These are phyloP conservation scores for Colletotrichum kahawae DNA, from an alignment of 2,329 filamentous ascomycete genomes.

Conservation along the genomic window DNA sequence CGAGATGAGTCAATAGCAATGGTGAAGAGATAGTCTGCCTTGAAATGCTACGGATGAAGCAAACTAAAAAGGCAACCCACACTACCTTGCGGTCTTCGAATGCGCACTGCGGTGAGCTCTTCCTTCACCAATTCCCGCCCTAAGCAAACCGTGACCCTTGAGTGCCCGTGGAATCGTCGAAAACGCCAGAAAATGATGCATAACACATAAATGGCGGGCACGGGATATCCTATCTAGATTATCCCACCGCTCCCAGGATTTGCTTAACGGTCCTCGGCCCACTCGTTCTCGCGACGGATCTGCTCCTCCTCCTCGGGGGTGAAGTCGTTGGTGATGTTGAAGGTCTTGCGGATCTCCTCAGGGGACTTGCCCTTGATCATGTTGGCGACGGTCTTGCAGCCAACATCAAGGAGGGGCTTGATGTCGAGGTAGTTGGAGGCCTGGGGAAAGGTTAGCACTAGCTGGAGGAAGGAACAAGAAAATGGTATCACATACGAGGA, in stretches of 20 bases:
- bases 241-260: background rate
- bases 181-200: conserved; percentile 21
- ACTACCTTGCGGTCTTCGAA: background rate
- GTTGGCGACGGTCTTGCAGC: conserved; percentile 99
- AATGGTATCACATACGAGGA: conserved; percentile 71
- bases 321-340: conserved; percentile 99
- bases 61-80: background rate
- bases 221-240: background rate
- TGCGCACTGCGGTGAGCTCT: background rate
- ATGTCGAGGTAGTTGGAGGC: conserved; percentile 99
- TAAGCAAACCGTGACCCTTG: conserved; percentile 5
- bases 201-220: conserved; percentile 7
- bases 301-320: conserved; percentile 99
- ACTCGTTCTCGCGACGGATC: conserved; percentile 90
- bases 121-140: conserved; percentile 1
- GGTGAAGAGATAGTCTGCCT: background rate
- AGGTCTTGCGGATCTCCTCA: conserved; percentile 98
- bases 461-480: background rate
- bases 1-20: background rate
- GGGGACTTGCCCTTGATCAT: conserved; percentile 99
- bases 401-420: conserved; percentile 95
- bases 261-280: conserved; percentile 79
- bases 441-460: conserved; percentile 45
- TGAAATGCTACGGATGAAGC: background rate
- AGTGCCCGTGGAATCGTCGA: conserved; percentile 1